phyloP scores from a whole-genome alignment of 1,139 yeast species.

The Pichiaceae sp. region DNA sequence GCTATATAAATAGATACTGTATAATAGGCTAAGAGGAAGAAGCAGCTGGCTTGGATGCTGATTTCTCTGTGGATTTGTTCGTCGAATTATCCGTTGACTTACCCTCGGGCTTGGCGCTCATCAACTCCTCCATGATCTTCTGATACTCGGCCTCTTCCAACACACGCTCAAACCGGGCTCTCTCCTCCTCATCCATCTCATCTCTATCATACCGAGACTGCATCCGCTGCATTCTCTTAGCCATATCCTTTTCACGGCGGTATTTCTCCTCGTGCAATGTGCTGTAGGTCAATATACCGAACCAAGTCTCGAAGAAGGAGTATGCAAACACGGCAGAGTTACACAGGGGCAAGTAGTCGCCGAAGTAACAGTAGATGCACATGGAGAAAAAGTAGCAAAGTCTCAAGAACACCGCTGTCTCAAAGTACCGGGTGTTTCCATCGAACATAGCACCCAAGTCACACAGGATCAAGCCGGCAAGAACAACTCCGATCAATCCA shows the following conservation, averaged over 20 bases:
- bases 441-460: slow-evolving; percentile 57
- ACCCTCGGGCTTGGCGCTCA: not conserved
- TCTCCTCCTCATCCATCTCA: slow-evolving; percentile 17
- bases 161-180: slow-evolving; percentile 12
- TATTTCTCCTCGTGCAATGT: slow-evolving; percentile 55
- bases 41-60: too few relatives aligned
- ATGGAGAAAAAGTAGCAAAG: slow-evolving; percentile 46
- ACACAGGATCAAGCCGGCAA: slow-evolving; percentile 35
- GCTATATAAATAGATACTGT: not conserved
- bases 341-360: slow-evolving; percentile 37
- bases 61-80: too few relatives aligned
- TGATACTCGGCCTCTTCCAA: slow-evolving; percentile 20
- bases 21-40: not conserved
- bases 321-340: slow-evolving; percentile 57
- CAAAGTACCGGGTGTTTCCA: slow-evolving; percentile 49
- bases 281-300: slow-evolving; percentile 55
- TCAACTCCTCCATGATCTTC: slow-evolving; percentile 22
- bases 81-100: too few relatives aligned
- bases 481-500: slow-evolving; percentile 41
- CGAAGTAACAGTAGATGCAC: slow-evolving; percentile 36
- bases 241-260: slow-evolving; percentile 23
- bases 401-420: slow-evolving; percentile 62
- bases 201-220: slow-evolving; percentile 23
- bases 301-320: slow-evolving; percentile 64
- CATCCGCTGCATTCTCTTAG: slow-evolving; percentile 31